These are phyloP conservation scores for Sphaerulina populicola DNA, from an alignment of 2,329 filamentous ascomycete genomes.

Conservation along the genomic window DNA sequence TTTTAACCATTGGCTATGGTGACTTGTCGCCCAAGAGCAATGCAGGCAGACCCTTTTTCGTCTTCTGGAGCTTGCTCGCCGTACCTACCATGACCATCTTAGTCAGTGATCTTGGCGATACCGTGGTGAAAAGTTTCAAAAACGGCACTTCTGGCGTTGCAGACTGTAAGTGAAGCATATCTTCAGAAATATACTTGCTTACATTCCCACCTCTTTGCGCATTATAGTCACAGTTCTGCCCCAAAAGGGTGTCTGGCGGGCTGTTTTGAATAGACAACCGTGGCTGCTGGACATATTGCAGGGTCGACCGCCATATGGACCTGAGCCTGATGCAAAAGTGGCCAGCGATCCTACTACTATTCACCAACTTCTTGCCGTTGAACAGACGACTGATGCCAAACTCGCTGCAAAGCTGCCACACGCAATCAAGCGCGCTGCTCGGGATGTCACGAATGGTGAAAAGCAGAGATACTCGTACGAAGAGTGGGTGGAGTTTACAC, in stretches of 20 bases:
- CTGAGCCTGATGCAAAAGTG: slow-evolving; percentile 23
- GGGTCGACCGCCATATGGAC: slow-evolving; percentile 39
- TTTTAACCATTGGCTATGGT: slow-evolving; percentile 82
- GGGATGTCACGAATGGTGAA: slow-evolving; percentile 52
- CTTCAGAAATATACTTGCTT: too few relatives aligned
- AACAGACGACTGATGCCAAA: slow-evolving; percentile 47
- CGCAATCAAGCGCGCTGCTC: slow-evolving; percentile 59
- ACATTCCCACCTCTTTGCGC: too few relatives aligned
- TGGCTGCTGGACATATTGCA: slow-evolving; percentile 36
- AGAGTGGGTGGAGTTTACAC: slow-evolving; percentile 79
- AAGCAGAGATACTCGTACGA: slow-evolving; percentile 66
- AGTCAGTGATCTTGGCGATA: slow-evolving; percentile 75
- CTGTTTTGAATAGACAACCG: slow-evolving; percentile 44
- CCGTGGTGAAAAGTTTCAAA: slow-evolving; percentile 61
- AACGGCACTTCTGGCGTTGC: slow-evolving; percentile 53
- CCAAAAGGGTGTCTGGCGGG: slow-evolving; percentile 49
- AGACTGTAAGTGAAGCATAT: slow-evolving; percentile 36
- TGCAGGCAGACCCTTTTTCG: slow-evolving; percentile 73
- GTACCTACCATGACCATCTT: slow-evolving; percentile 83
- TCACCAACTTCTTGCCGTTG: slow-evolving; percentile 41
- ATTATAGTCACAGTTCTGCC: slow-evolving; percentile 51
- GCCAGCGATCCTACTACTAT: slow-evolving; percentile 27
- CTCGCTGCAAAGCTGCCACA: slow-evolving; percentile 56
- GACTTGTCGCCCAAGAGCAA: slow-evolving; percentile 70
- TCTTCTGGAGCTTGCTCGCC: slow-evolving; percentile 84